phyloP scores from a whole-genome alignment of 305 asterid species.

The Fraxinus angustifolia region DNA sequence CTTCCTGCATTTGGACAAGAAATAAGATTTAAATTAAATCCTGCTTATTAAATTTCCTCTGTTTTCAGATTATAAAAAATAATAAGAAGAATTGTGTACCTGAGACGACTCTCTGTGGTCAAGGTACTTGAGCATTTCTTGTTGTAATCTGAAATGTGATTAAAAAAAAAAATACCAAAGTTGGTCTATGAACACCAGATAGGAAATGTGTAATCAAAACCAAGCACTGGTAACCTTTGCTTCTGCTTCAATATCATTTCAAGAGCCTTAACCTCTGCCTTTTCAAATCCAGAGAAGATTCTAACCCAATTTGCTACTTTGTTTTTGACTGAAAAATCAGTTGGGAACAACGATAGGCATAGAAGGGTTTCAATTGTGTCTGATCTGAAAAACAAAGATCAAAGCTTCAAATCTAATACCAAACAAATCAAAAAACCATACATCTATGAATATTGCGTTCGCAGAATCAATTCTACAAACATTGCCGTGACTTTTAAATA shows the following conservation, averaged over 20 bases:
- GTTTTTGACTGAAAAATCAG: slow-evolving; percentile 65
- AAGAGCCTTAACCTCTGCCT: slow-evolving; percentile 84
- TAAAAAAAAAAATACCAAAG: neutral
- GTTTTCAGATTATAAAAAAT: slow-evolving; percentile 14
- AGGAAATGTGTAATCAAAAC: slow-evolving; percentile 17
- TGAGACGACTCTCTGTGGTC: slow-evolving; percentile 61
- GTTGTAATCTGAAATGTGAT: slow-evolving; percentile 66
- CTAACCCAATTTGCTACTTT: slow-evolving; percentile 69
- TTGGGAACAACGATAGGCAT: slow-evolving; percentile 68
- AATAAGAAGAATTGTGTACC: slow-evolving; percentile 42
- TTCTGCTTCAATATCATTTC: slow-evolving; percentile 95
- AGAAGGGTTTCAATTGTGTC: slow-evolving; percentile 75
- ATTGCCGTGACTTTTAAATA: neutral
- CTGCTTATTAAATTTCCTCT: slow-evolving; percentile 13
- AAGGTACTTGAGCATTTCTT: slow-evolving; percentile 81
- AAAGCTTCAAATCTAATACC: neutral
- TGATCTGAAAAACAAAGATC: slow-evolving; percentile 53
- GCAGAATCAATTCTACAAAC: neutral
- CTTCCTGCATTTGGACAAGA: slow-evolving; percentile 53
- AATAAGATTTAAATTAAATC: slow-evolving; percentile 22
- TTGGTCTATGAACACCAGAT: slow-evolving; percentile 9
- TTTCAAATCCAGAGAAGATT: slow-evolving; percentile 72
- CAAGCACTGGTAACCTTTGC: slow-evolving; percentile 57
- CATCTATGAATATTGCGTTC: slow-evolving; percentile 5
- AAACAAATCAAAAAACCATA: neutral